These are phyloP conservation scores for Forsythia suspensa DNA, from an alignment of 257 asterid species.

Conservation along the genomic window DNA sequence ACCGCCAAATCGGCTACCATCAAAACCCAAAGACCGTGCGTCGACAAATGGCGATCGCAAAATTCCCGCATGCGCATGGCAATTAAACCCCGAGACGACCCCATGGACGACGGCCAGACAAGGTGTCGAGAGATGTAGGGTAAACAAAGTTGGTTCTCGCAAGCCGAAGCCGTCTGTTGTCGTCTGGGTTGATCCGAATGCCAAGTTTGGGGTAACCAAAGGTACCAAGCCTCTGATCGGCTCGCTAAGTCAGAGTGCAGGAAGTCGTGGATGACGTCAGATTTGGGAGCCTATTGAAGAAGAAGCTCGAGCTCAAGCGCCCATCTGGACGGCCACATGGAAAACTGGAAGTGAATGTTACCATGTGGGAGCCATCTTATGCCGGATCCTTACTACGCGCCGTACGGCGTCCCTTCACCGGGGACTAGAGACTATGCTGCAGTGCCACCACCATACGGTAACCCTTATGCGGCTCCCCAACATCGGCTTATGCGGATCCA, in stretches of 20 bases:
- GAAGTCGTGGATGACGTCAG: constrained; percentile 64
- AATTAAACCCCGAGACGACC: too few species aligned
- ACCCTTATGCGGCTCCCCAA: constrained; percentile 47
- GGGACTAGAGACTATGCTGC: constrained; percentile 43
- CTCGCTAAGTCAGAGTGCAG: constrained; percentile 56
- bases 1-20: too few species aligned
- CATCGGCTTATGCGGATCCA: constrained; percentile 38
- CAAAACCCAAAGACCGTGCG: too few species aligned
- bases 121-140: too few species aligned
- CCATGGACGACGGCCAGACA: too few species aligned
- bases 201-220: constrained; percentile 68
- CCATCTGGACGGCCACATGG: constrained; percentile 96
- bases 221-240: constrained; percentile 86
- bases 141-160: too few species aligned
- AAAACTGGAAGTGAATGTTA: constrained; percentile 47
- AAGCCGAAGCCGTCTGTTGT: constrained; percentile 72
- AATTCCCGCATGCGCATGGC: too few species aligned
- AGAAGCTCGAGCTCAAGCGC: constrained; percentile 59
- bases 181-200: constrained; percentile 70
- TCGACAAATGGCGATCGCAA: too few species aligned
- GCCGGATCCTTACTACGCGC: constrained; percentile 58
- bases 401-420: constrained; percentile 62
- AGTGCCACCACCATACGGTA: constrained; percentile 41
- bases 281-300: constrained; percentile 35
- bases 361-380: constrained; percentile 63